Evolutionary conservation across 768 basidiomycete species (phyloP).

Genomic region (Xerocomus spinulosus): DNA sequence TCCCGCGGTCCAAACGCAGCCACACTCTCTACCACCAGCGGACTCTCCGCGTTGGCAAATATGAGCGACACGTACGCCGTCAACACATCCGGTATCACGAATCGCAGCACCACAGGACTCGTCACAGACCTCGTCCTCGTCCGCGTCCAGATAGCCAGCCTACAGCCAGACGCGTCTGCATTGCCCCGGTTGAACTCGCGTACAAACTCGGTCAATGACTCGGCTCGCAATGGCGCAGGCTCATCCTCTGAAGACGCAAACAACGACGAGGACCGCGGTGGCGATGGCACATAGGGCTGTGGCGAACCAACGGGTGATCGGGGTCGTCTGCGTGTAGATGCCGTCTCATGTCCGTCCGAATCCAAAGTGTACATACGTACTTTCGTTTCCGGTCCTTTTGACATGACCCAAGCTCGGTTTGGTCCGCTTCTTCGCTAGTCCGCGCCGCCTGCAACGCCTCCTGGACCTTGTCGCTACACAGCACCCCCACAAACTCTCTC

Average conservation of each 20-base stretch:
- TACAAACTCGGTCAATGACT: slow-evolving; percentile 50
- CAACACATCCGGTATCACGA: slow-evolving; percentile 61
- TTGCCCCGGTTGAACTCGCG: slow-evolving; percentile 47
- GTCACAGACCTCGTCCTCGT: slow-evolving; percentile 17
- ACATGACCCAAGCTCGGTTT: slow-evolving; percentile 42
- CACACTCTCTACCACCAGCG: slow-evolving; percentile 56
- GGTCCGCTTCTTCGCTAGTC: slow-evolving; percentile 52
- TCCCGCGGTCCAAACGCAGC: slow-evolving; percentile 74
- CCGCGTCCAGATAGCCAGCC: slow-evolving; percentile 55
- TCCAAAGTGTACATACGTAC: slow-evolving; percentile 34
- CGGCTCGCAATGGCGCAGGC: slow-evolving; percentile 37
- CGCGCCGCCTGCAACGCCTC: slow-evolving; percentile 51
- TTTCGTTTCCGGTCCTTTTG: slow-evolving; percentile 53
- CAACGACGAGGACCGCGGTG: slow-evolving; percentile 33
- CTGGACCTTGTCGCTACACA: slow-evolving; percentile 52
- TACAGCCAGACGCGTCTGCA: slow-evolving; percentile 20
- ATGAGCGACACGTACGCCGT: slow-evolving; percentile 57
- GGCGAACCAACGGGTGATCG: slow-evolving; percentile 56
- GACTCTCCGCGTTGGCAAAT: slow-evolving; percentile 31
- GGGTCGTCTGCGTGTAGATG: slow-evolving; percentile 36
- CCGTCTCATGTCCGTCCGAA: background rate
- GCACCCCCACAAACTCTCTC: slow-evolving; percentile 42
- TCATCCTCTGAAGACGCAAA: slow-evolving; percentile 42
- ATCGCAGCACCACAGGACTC: slow-evolving; percentile 44
- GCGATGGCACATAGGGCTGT: slow-evolving; percentile 48